Base-by-base conservation (phyloP, 495 filamentous ascomycete species). In the Eremomyces bilateralis region DNA sequence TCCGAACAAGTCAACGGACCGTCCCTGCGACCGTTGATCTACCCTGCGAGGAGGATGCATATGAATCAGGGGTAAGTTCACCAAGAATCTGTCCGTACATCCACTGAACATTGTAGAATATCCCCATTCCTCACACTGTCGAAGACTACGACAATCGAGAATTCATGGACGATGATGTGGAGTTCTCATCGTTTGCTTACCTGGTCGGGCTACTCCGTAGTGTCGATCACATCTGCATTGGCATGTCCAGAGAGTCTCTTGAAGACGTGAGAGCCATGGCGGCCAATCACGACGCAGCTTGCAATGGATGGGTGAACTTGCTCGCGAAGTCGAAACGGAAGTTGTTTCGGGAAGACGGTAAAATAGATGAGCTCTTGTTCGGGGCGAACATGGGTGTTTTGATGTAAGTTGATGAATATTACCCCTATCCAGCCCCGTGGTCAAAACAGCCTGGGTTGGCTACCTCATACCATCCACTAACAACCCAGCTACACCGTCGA, bases 31-130 rank as follows among this genome's bases (percentile, higher is more conserved):
- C 30, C 11, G 34, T 56, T 41, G 47, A 33, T 48, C 53, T 84
- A 12, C 80, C 80, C 0, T 83, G 78, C 42, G 76, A 83, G 42
- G 78, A 88, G 46, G 48, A 52, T 13, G 61, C 75, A 21, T 88
- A 74, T 29, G 22, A 37, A 15, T 40, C 36, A 3, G 51, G 47
- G 2, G 42, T 49, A 28, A 37, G 42, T 35, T 27, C n/a, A 4
- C 15, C 15, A 1, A 4, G 1, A 21, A 3, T 33, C 6, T 17
- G 15, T 6, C n/a, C 17, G 5, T 3, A 25, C n/a, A 4, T 21
- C 15, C n/a, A 8, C 18, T 30, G 37, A 21, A 33, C 27, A 1
- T 28, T 8, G 4, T 24, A 45, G 43, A 39, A 36, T 21, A 45
- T 45, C 4, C 43, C 43, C 8, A 13, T 1, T 1, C 43, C 39